These are phyloP conservation scores for Neurospora sp. DNA, from an alignment of 495 filamentous ascomycete species.

Conservation along the genomic window DNA sequence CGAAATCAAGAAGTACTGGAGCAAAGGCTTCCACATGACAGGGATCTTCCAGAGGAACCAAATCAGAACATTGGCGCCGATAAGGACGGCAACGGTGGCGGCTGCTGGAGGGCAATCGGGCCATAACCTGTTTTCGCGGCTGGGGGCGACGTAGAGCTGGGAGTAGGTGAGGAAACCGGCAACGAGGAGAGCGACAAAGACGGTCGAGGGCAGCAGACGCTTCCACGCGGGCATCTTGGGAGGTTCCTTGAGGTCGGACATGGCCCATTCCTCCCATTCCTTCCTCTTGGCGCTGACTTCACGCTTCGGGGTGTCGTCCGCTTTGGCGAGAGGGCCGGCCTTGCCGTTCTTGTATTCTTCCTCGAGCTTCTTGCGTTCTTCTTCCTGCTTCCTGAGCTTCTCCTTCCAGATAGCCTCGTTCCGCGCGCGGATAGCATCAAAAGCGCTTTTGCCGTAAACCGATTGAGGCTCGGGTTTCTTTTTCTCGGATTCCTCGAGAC, in stretches of 20 bases:
- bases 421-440: slow-evolving; percentile 39
- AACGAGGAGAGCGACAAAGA: slow-evolving; percentile 44
- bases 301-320: slow-evolving; percentile 15
- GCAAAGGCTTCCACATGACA: slow-evolving; percentile 60
- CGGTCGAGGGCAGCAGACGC: slow-evolving; percentile 55
- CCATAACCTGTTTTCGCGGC: slow-evolving; percentile 47
- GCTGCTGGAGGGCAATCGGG: slow-evolving; percentile 68
- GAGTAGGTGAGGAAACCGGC: slow-evolving; percentile 45
- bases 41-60: slow-evolving; percentile 59
- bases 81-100: slow-evolving; percentile 61
- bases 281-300: slow-evolving; percentile 26
- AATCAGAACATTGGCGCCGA: slow-evolving; percentile 53
- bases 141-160: slow-evolving; percentile 52
- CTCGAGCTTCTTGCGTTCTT: slow-evolving; percentile 38
- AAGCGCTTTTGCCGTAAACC: slow-evolving; percentile 35
- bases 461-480: neutral
- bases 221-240: slow-evolving; percentile 39
- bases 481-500: neutral
- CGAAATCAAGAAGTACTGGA: slow-evolving; percentile 65
- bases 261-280: slow-evolving; percentile 24
- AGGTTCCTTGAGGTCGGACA: slow-evolving; percentile 33
- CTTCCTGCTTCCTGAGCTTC: slow-evolving; percentile 36
- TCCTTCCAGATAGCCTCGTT: slow-evolving; percentile 34
- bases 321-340: slow-evolving; percentile 39
- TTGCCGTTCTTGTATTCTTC: slow-evolving; percentile 38